These are phyloP conservation scores for Hyaloscypha variabilis DNA, from an alignment of 495 filamentous ascomycete genomes.

Conservation along the genomic window DNA sequence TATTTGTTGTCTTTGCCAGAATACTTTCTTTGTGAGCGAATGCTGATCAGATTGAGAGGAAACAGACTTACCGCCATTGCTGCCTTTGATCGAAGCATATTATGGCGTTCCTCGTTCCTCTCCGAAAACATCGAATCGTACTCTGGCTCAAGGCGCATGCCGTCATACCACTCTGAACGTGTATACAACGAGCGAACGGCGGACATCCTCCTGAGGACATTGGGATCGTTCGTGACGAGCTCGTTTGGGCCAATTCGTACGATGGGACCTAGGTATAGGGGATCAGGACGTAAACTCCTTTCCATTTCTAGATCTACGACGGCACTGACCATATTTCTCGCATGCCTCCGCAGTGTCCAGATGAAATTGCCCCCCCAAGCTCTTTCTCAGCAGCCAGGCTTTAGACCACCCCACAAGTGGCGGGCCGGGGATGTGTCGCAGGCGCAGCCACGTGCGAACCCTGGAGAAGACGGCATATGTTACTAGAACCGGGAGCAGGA, in stretches of 20 bases:
- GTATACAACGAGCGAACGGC: constrained; percentile 40
- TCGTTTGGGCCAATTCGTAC: constrained; percentile 46
- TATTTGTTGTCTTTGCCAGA: constrained; percentile 46
- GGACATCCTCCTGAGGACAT: constrained; percentile 35
- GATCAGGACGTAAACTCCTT: not conserved
- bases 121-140: constrained; percentile 40
- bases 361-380: constrained; percentile 10
- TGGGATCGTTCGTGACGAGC: constrained; percentile 43
- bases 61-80: constrained; percentile 39
- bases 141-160: constrained; percentile 33
- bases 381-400: constrained; percentile 18
- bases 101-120: constrained; percentile 32
- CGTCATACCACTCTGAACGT: constrained; percentile 35
- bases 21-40: constrained; percentile 33
- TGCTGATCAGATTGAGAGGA: not conserved
- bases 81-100: constrained; percentile 36
- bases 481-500: not conserved
- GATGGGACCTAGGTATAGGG: constrained; percentile 35
- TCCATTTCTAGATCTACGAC: not conserved
- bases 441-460: constrained; percentile 20
- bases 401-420: constrained; percentile 5
- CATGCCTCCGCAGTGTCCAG: constrained; percentile 11
- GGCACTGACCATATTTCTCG: constrained; percentile 26
- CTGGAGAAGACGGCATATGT: constrained; percentile 1
- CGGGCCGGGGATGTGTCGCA: constrained; percentile 27